Base-by-base conservation (phyloP, 441 rosid genomes). In the Theobroma grandiflorum region DNA sequence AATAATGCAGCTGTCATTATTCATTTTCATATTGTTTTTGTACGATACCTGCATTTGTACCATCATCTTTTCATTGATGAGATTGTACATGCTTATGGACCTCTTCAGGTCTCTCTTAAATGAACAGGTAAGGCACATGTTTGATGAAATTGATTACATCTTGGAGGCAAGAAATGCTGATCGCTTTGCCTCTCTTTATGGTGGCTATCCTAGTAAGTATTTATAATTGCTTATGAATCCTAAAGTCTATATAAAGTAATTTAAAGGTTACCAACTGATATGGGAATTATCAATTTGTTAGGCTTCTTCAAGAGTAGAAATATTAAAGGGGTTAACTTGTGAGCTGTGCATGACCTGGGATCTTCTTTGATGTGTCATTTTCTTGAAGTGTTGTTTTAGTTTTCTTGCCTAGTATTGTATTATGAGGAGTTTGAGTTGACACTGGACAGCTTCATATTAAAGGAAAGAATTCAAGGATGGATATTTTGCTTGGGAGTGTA, bases 91-190 rank as follows among this genome's bases (percentile, higher is more conserved):
- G 76, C 91, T 89, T 67, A 84, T 83, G 74, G 86, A 82, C 69
- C 40, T 87, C 84, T 82, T 86, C 84, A 86, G 88, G 86, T 86
- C 82, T 87, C 79, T 89, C 87, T 89, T 88, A 77, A 81, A 84
- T 91, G 86, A 84, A 89, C 92, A 95, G 99, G 98, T 97, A 75
- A 91, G 99, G 82, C 99, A 95, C 90, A 97, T 97, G 99, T 97
- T 97, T 84, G 98, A 94, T 64, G 99, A 97, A 88, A 97, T 94
- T 76, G 98, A 97, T 87, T 97, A 97, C 74, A 62, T 97, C 77
- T 87, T 84, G 40, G 98, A 95, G 88, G 99, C 94, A 76, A 87
- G 89, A 91, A 97, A 94, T 90, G 99, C 99, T 69, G 99, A 94
- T 80, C 92, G 91, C 84, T 95, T 97, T 87, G 96, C 99, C 80